Evolutionary conservation across 2,329 filamentous ascomycete genomes (phyloP).

Genomic region (Talaromyces sp.): DNA sequence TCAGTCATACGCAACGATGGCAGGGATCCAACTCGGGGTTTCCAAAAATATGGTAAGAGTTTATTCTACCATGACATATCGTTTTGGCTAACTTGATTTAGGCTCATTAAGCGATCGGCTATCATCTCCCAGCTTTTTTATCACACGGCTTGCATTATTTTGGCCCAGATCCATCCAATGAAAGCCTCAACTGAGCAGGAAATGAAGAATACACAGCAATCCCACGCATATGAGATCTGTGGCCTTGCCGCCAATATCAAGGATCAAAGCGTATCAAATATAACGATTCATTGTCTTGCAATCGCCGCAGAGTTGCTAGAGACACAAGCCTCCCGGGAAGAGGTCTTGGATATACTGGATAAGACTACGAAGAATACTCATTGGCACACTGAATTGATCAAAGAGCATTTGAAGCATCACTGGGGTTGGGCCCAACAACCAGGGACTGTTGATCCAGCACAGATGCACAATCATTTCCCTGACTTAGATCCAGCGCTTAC

Average conservation of each 20-base stretch:
- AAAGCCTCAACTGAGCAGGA: constrained; percentile 62
- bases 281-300: constrained; percentile 77
- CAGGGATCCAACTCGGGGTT: constrained; percentile 73
- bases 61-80: not conserved
- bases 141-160: constrained; percentile 79
- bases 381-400: constrained; percentile 74
- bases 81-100: constrained; percentile 34
- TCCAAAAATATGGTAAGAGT: constrained; percentile 77
- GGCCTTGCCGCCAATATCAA: constrained; percentile 86
- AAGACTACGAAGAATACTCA: constrained; percentile 75
- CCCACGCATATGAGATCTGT: constrained; percentile 82
- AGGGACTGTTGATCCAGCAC: constrained; percentile 24
- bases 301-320: constrained; percentile 75
- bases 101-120: constrained; percentile 80
- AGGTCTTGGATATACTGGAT: constrained; percentile 76
- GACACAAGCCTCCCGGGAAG: constrained; percentile 72
- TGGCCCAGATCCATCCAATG: constrained; percentile 78
- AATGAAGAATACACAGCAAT: constrained; percentile 69
- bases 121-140: constrained; percentile 85
- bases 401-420: constrained; percentile 69
- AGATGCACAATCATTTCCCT: constrained; percentile 24
- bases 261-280: constrained; percentile 75
- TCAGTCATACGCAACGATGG: constrained; percentile 72
- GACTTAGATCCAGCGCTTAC: constrained; percentile 25
- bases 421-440: constrained; percentile 70